phyloP scores from a whole-genome alignment of 257 asterid species.

The Lantana camara region DNA sequence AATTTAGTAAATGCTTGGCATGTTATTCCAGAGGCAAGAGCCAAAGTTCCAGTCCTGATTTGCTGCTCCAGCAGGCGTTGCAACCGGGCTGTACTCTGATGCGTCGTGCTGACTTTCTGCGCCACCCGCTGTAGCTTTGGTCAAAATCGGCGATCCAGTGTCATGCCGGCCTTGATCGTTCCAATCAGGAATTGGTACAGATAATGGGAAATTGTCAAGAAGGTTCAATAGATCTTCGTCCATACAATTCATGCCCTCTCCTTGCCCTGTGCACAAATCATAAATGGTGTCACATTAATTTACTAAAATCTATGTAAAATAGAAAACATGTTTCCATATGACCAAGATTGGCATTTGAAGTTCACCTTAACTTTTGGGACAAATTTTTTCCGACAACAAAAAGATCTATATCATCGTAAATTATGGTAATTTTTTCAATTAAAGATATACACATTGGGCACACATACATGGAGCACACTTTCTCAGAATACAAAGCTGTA shows the following conservation, averaged over 20 bases:
- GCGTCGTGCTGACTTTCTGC: conserved; percentile 25
- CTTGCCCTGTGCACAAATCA: conserved; percentile 12
- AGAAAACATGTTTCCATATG: no score
- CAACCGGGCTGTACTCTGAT: conserved; percentile 35
- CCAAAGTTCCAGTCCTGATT: conserved; percentile 47
- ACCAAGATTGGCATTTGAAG: not conserved
- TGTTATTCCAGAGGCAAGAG: conserved; percentile 49
- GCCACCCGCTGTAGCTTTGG: conserved; percentile 22
- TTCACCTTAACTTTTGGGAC: no score
- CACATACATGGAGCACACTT: no score
- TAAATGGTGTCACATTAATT: no score
- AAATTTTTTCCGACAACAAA: no score
- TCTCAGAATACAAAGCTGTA: no score
- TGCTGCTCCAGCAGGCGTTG: conserved; percentile 23
- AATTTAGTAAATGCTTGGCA: conserved; percentile 47
- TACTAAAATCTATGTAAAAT: no score
- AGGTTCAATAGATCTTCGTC: conserved; percentile 62
- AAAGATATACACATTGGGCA: no score
- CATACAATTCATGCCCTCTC: conserved; percentile 28
- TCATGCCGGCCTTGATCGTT: conserved; percentile 32
- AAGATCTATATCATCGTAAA: no score
- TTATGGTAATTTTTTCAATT: no score
- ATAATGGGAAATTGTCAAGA: conserved; percentile 56
- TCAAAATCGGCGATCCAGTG: conserved; percentile 24
- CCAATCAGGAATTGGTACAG: conserved; percentile 62